These are phyloP conservation scores for Casuarina equisetifolia DNA, from an alignment of 306 rosid species.

Conservation along the genomic window DNA sequence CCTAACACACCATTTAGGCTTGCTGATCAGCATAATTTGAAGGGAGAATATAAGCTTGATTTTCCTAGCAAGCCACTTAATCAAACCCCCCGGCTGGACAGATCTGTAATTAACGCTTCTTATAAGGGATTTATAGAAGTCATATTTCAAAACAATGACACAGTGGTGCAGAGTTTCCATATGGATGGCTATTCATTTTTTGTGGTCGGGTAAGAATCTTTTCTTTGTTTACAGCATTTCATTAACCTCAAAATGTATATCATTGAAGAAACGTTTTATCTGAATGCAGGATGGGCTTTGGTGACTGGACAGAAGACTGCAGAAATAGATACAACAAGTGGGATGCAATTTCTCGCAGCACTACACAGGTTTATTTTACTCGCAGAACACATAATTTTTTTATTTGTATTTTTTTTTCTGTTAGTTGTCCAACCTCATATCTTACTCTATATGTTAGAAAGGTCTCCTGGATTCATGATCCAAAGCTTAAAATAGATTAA, in stretches of 20 bases:
- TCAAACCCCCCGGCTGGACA: constrained; percentile 53
- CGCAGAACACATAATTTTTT: background rate
- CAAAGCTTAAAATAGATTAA: background rate
- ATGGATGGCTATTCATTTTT: constrained; percentile 81
- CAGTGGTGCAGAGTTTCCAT: constrained; percentile 69
- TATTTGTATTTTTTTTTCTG: background rate
- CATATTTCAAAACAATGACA: constrained; percentile 75
- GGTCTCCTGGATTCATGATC: too few species aligned
- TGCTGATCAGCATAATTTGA: constrained; percentile 61
- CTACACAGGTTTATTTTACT: constrained; percentile 61
- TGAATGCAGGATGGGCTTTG: constrained; percentile 65
- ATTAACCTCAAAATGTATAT: background rate
- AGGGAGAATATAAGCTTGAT: constrained; percentile 79
- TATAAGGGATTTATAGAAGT: constrained; percentile 85
- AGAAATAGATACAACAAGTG: constrained; percentile 68
- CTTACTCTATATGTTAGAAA: background rate
- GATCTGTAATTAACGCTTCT: constrained; percentile 76
- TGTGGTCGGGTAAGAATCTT: constrained; percentile 64
- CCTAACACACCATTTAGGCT: constrained; percentile 79
- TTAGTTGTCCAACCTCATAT: background rate
- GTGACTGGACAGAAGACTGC: constrained; percentile 71
- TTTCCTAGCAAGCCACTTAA: constrained; percentile 68
- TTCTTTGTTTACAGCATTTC: constrained; percentile 9
- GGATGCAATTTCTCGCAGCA: constrained; percentile 82
- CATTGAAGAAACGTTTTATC: constrained; percentile 23